Evolutionary conservation across 2,329 filamentous ascomycete genomes (phyloP).

Genomic region (Magnaporthales sp.): DNA sequence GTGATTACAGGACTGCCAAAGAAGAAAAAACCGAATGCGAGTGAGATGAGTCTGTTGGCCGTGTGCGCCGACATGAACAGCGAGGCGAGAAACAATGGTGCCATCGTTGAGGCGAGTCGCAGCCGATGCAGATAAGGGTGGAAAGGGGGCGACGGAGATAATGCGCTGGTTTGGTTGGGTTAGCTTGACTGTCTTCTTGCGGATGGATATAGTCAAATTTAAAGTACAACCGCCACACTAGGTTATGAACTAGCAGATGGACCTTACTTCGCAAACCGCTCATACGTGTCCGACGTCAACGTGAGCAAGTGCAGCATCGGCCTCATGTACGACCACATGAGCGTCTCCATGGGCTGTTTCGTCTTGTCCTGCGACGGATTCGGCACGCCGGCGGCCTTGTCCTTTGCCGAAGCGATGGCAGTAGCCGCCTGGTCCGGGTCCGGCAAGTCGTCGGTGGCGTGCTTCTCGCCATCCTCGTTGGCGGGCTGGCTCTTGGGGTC

Average conservation of each 20-base stretch:
- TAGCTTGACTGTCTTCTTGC: background rate
- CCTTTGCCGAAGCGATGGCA: background rate
- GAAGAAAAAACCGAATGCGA: background rate
- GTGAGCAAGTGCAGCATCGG: background rate
- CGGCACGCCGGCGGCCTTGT: background rate
- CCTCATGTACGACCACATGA: background rate
- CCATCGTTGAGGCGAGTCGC: background rate
- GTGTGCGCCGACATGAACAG: background rate
- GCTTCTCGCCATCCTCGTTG: background rate
- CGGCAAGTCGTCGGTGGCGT: background rate
- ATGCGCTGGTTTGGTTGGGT: background rate
- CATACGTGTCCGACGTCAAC: background rate
- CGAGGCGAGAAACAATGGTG: background rate
- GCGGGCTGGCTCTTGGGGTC: background rate
- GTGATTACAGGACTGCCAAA: background rate
- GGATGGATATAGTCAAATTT: no score
- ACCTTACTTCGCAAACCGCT: background rate
- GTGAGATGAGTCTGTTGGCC: background rate
- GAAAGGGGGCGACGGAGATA: background rate
- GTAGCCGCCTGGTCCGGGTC: background rate
- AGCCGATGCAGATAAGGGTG: background rate
- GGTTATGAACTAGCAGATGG: background rate
- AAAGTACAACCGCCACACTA: background rate
- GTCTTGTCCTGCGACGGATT: background rate
- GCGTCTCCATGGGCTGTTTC: background rate